Conservation (phyloP, 768 basidiomycete species). For the Piloderma croceum region DNA sequence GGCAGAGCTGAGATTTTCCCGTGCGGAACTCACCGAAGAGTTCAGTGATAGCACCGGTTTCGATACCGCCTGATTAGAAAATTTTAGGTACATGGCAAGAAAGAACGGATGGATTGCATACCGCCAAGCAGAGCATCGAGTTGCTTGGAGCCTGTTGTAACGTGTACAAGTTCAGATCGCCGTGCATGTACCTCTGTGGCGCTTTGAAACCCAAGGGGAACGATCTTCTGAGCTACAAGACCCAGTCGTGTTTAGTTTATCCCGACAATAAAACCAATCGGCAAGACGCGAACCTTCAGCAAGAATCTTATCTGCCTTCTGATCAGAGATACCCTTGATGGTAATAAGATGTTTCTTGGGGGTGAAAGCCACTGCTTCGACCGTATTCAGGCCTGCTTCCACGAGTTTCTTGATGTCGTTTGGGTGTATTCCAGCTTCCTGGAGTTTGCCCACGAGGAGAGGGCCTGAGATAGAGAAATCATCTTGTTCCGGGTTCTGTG, state of each 20-base stretch:
- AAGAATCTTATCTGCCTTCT: slow-evolving; percentile 95
- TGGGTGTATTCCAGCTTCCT: slow-evolving; percentile 83
- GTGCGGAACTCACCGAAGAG: slow-evolving; percentile 98
- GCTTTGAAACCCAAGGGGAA: slow-evolving; percentile 96
- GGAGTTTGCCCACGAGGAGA: slow-evolving; percentile 74
- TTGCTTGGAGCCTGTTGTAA: slow-evolving; percentile 95
- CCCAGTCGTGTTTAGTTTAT: too few relatives aligned
- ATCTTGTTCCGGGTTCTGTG: slow-evolving; percentile 49
- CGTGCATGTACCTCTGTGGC: slow-evolving; percentile 97
- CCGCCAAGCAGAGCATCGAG: slow-evolving; percentile 94
- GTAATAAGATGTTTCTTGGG: slow-evolving; percentile 87
- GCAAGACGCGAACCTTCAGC: slow-evolving; percentile 60
- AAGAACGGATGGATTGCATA: slow-evolving; percentile 20
- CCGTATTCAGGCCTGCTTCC: slow-evolving; percentile 88
- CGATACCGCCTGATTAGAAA: slow-evolving; percentile 73
- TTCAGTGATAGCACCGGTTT: slow-evolving; percentile 97
- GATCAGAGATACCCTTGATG: slow-evolving; percentile 95
- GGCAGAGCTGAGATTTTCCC: slow-evolving; percentile 96
- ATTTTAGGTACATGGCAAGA: slow-evolving; percentile 4
- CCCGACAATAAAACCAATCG: too few relatives aligned
- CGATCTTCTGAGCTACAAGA: slow-evolving; percentile 80
- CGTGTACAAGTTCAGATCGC: slow-evolving; percentile 90
- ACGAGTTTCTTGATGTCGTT: slow-evolving; percentile 94
- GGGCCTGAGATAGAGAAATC: slow-evolving; percentile 67
- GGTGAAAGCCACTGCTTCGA: slow-evolving; percentile 94